Conservation (phyloP, 2,329 filamentous ascomycete species). For the Orbilia blumenaviensis region DNA sequence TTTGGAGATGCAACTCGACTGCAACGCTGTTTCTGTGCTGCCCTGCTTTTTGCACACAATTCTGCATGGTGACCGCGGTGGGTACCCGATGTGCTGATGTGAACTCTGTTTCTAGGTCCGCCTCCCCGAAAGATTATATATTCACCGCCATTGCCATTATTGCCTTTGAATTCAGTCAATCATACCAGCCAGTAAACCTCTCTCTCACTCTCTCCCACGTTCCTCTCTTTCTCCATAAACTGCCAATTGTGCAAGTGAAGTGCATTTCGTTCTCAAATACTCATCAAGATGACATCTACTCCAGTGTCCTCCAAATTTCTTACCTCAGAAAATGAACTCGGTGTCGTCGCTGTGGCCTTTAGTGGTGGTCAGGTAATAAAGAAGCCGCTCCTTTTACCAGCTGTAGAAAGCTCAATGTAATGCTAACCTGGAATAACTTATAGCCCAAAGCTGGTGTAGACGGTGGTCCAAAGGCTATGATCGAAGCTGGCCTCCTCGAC, state of each 20-base stretch:
- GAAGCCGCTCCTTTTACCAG: constrained; percentile 58
- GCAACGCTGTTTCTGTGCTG: neutral
- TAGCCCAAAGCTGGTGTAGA: constrained; percentile 93
- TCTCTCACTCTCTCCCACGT: neutral
- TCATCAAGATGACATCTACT: constrained; percentile 65
- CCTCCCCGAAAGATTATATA: constrained; percentile 3
- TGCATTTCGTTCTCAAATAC: neutral
- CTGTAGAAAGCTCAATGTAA: constrained; percentile 40
- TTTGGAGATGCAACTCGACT: constrained; percentile 35
- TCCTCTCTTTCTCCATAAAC: neutral
- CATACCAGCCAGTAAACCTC: neutral
- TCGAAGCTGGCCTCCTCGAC: constrained; percentile 83
- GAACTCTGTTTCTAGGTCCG: constrained; percentile 27
- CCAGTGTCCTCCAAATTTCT: constrained; percentile 79
- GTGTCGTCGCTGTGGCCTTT: constrained; percentile 93
- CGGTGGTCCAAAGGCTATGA: constrained; percentile 85
- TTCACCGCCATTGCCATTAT: neutral
- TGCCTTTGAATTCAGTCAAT: neutral
- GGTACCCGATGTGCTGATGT: constrained; percentile 9
- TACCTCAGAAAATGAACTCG: constrained; percentile 78
- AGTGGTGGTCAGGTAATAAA: constrained; percentile 85
- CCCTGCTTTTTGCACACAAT: neutral
- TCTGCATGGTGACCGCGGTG: neutral
- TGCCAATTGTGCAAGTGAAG: neutral
- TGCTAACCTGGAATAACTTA: constrained; percentile 8